Conservation (phyloP, 768 basidiomycete species). For the Megacollybia marginata region DNA sequence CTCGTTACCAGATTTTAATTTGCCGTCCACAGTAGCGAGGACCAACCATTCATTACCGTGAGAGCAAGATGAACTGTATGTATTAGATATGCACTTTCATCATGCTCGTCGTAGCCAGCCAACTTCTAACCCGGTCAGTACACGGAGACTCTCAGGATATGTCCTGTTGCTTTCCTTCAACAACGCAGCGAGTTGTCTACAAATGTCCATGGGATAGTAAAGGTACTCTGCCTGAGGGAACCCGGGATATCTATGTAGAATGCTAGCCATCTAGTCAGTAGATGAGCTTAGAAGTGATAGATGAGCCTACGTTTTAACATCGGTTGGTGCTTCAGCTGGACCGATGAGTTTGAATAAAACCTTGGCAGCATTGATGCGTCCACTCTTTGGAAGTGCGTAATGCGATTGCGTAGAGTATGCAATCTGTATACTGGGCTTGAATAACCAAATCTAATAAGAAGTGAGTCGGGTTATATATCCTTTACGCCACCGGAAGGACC, state of each 20-base stretch:
- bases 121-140: slow-evolving; percentile 76
- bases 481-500: slow-evolving; percentile 18
- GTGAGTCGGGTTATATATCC: slow-evolving; percentile 1
- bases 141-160: slow-evolving; percentile 69
- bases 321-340: slow-evolving; percentile 43
- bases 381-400: slow-evolving; percentile 53
- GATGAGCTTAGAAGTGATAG: neutral
- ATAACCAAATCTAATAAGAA: slow-evolving; percentile 74
- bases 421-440: slow-evolving; percentile 82
- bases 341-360: slow-evolving; percentile 78
- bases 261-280: slow-evolving; percentile 22
- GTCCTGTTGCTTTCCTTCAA: slow-evolving; percentile 72
- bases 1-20: no score
- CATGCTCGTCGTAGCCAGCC: slow-evolving; percentile 60
- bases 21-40: no score
- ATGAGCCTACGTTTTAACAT: slow-evolving; percentile 43
- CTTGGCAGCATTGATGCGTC: slow-evolving; percentile 66
- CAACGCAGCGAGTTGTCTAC: slow-evolving; percentile 58
- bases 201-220: slow-evolving; percentile 74
- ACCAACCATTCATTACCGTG: no score
- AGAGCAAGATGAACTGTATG: no score
- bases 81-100: neutral
- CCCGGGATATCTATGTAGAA: slow-evolving; percentile 65
- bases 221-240: slow-evolving; percentile 88
- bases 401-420: slow-evolving; percentile 57